These are phyloP conservation scores for Leccinum olivaceopallidum DNA, from an alignment of 768 basidiomycete species.

Conservation along the genomic window DNA sequence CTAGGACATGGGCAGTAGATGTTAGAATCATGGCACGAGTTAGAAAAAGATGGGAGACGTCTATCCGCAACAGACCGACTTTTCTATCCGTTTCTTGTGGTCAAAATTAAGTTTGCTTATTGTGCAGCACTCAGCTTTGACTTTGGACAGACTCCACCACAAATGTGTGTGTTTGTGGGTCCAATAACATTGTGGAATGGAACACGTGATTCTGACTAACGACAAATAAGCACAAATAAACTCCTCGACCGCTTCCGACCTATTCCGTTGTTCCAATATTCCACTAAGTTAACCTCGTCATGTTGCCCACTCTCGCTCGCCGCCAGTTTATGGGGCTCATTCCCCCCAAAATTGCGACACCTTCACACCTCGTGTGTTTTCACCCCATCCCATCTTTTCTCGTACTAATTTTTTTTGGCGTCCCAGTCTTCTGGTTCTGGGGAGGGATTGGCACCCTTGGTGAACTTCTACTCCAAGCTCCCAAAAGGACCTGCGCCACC, in stretches of 20 bases:
- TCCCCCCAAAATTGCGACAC: constrained; percentile 95
- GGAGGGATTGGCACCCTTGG: constrained; percentile 77
- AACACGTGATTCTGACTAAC: constrained; percentile 19
- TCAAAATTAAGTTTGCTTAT: neutral
- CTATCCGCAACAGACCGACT: constrained; percentile 8
- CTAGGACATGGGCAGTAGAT: constrained; percentile 50
- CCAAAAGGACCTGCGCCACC: constrained; percentile 82
- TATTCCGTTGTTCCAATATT: constrained; percentile 14
- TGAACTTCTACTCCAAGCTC: constrained; percentile 95
- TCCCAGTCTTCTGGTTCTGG: constrained; percentile 79
- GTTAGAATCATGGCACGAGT: constrained; percentile 29
- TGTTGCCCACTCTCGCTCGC: constrained; percentile 84
- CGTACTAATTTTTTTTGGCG: constrained; percentile 12
- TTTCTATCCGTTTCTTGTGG: constrained; percentile 12
- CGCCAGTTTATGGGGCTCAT: constrained; percentile 83
- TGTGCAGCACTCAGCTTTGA: neutral
- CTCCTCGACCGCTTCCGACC: constrained; percentile 16
- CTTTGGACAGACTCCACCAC: neutral
- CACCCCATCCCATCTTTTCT: neutral
- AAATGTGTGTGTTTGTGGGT: constrained; percentile 11
- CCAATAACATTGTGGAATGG: constrained; percentile 4
- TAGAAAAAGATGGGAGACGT: constrained; percentile 1
- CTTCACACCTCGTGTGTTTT: constrained; percentile 70
- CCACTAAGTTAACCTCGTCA: constrained; percentile 35
- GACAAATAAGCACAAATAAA: constrained; percentile 12